Conservation (phyloP, 192 early-diverging fungal species). For the Backusella macrospora region DNA sequence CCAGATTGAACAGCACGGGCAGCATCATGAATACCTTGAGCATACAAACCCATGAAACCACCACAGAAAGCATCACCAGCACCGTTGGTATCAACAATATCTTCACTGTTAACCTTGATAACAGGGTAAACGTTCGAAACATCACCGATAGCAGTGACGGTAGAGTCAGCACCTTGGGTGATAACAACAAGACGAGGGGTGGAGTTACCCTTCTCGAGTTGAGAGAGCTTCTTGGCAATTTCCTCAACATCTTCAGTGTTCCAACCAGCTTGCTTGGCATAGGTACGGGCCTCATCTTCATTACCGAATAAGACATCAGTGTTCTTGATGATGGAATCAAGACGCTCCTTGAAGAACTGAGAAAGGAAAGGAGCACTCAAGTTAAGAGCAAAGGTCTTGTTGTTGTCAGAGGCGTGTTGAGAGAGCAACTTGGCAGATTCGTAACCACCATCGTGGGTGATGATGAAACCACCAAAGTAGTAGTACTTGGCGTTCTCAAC, state of each 20-base stretch:
- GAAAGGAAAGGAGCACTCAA: constrained; percentile 95
- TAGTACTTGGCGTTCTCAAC: constrained; percentile 88
- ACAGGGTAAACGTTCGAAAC: constrained; percentile 64
- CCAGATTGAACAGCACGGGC: constrained; percentile 78
- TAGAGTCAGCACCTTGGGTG: constrained; percentile 83
- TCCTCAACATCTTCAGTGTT: constrained; percentile 74
- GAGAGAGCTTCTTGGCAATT: constrained; percentile 81
- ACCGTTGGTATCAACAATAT: constrained; percentile 97
- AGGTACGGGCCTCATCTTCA: constrained; percentile 92
- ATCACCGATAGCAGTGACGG: constrained; percentile 71
- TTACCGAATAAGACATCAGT: constrained; percentile 96
- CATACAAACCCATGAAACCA: constrained; percentile 86
- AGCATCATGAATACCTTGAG: constrained; percentile 69
- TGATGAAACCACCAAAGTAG: constrained; percentile 96
- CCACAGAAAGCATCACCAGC: constrained; percentile 97
- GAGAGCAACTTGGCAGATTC: constrained; percentile 84
- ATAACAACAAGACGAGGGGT: constrained; percentile 87
- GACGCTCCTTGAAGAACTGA: constrained; percentile 86
- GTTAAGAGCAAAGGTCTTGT: constrained; percentile 93
- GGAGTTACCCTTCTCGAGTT: constrained; percentile 79
- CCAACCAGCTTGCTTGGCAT: constrained; percentile 72
- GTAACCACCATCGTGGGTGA: constrained; percentile 80
- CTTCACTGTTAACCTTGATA: constrained; percentile 55
- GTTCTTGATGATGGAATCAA: constrained; percentile 82
- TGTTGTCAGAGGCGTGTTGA: constrained; percentile 81